phyloP scores from a whole-genome alignment of 163 green algal species.

The Smithsoniella earleae region DNA sequence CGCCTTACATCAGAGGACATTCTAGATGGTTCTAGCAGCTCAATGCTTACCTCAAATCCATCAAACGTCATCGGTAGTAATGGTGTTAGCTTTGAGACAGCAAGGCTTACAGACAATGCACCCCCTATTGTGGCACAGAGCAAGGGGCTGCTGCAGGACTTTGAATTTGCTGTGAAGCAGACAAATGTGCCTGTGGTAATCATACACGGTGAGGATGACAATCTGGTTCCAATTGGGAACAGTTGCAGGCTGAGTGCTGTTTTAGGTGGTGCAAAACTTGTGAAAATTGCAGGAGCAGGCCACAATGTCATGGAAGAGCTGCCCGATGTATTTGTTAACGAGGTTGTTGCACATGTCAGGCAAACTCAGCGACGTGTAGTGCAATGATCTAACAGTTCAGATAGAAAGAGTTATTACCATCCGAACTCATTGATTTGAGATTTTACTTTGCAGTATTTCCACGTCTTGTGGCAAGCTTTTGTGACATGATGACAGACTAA shows the following conservation, averaged over 20 bases:
- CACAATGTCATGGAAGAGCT: conserved; percentile 12
- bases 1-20: background rate
- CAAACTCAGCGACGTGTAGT: too few relatives aligned
- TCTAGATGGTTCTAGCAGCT: background rate
- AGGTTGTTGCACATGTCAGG: too few relatives aligned
- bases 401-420: too few relatives aligned
- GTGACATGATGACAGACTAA: too few relatives aligned
- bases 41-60: background rate
- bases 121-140: background rate
- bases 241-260: conserved; percentile 16
- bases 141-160: background rate
- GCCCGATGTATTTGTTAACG: background rate
- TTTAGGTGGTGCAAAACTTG: background rate
- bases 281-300: conserved; percentile 8
- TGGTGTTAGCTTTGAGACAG: background rate
- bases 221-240: conserved; percentile 15
- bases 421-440: too few relatives aligned
- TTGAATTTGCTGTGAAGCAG: background rate
- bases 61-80: background rate
- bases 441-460: too few relatives aligned
- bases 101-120: background rate
- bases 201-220: conserved; percentile 19
- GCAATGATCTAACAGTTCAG: too few relatives aligned
- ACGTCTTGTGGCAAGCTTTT: too few relatives aligned
- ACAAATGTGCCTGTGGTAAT: conserved; percentile 11